phyloP scores from a whole-genome alignment of 202 grass and related monocot genomes.

The Eragrostis tef region DNA sequence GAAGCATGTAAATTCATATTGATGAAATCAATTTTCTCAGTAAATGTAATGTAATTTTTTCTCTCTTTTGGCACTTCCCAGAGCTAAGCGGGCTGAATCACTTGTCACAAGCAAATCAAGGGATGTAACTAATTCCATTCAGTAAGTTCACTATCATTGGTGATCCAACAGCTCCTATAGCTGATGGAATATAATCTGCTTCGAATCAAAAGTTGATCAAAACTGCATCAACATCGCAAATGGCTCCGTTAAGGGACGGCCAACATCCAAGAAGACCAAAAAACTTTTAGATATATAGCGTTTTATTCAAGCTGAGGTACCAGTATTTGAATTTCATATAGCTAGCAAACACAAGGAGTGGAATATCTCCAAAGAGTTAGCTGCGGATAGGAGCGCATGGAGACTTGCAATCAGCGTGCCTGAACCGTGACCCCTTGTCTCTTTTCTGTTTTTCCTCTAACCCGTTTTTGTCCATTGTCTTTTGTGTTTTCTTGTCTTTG shows the following conservation, averaged over 20 bases:
- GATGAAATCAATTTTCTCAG: neutral
- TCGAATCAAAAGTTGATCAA: neutral
- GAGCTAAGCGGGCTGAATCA: neutral
- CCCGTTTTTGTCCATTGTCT: too few species aligned
- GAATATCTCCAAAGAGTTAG: too few species aligned
- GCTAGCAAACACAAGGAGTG: slow-evolving; percentile 30
- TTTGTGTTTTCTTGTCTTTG: too few species aligned
- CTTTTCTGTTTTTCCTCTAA: too few species aligned
- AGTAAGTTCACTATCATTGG: neutral
- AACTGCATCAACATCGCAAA: neutral
- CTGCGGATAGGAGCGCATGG: too few species aligned
- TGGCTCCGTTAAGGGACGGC: neutral
- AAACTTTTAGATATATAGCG: neutral
- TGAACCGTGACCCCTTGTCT: too few species aligned
- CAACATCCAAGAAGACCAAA: neutral
- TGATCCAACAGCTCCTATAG: neutral
- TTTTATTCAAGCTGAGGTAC: neutral
- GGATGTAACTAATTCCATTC: neutral
- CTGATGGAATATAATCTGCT: neutral
- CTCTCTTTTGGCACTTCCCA: neutral
- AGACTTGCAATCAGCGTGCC: too few species aligned
- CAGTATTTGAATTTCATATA: neutral
- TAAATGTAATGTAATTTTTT: neutral
- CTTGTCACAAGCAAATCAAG: neutral
- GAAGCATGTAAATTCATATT: slow-evolving; percentile 9